Base-by-base conservation (phyloP, 108 stramenopile species). In the Cylindrotheca closterium region DNA sequence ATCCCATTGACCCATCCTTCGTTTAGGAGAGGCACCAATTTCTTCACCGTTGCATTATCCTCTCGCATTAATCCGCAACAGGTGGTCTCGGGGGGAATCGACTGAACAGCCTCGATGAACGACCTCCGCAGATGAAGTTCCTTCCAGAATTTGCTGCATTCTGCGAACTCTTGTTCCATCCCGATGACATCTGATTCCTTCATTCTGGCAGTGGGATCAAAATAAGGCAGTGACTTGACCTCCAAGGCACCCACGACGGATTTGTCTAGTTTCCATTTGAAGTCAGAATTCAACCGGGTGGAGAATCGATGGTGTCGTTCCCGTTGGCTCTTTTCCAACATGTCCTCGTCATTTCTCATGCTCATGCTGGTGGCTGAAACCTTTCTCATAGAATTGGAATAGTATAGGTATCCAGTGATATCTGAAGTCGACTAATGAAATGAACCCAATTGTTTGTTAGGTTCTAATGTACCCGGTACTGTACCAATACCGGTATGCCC, bases 191-290 rank as follows among this genome's bases (percentile, higher is more conserved):
- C 8, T n/a, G 62, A 63, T 46, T 46, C 33, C 17, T 15, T 56
- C 29, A 60, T 30, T 18, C 62, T 12, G 29, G 51, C 73, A 10
- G 26, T 31, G 0, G 68, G 29, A 31, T 76, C 51, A 15, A 76
- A 27, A 3, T 12, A 24, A 7, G 67, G 75, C 27, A 58, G 33
- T 8, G 75, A 70, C 12, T 18, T 29, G 3, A 70, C 33, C 50
- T 76, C 75, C 21, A 76, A 47, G 10, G 75, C 75, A 30, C 75
- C 75, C 4, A 76, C 58, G 10, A 70, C 59, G 18, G 54, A 30
- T 19, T 23, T 42, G 10, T 70, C 62, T 2, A n/a, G 0, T 57
- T 76, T 68, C 75, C 75, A 76, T 51, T 76, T 76, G 63, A 68
- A 70, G 25, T 69, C 63, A 33, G 66, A 47, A 58, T 76, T 76